phyloP scores from a whole-genome alignment of 768 basidiomycete species.

The Calocera viscosa region DNA sequence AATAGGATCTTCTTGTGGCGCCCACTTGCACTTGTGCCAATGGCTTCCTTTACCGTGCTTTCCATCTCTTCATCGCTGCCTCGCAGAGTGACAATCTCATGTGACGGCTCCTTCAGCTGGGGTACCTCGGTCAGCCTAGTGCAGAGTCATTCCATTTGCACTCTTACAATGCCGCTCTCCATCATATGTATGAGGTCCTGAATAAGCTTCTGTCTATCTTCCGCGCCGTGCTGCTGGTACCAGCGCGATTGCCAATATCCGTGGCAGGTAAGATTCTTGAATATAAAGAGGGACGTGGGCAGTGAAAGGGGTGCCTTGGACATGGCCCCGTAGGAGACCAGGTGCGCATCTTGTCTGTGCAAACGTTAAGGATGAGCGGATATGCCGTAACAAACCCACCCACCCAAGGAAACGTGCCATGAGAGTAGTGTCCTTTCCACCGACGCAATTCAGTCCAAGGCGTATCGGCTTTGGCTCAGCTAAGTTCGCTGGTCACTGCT shows the following conservation, averaged over 20 bases:
- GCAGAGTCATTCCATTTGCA: neutral
- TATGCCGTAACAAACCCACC: slow-evolving; percentile 14
- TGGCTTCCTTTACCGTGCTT: slow-evolving; percentile 25
- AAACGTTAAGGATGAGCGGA: neutral
- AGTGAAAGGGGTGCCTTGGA: slow-evolving; percentile 66
- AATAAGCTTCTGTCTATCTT: slow-evolving; percentile 44
- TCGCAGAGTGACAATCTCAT: slow-evolving; percentile 53
- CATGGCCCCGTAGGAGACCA: slow-evolving; percentile 87
- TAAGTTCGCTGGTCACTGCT: neutral
- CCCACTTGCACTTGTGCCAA: slow-evolving; percentile 30
- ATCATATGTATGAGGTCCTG: slow-evolving; percentile 42
- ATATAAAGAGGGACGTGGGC: slow-evolving; percentile 70
- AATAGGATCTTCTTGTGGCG: slow-evolving; percentile 40
- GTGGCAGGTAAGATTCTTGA: slow-evolving; percentile 62
- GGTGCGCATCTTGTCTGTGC: slow-evolving; percentile 41
- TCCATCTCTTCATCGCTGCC: slow-evolving; percentile 32
- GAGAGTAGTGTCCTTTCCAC: slow-evolving; percentile 52
- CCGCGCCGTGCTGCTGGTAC: slow-evolving; percentile 40
- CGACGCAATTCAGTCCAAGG: slow-evolving; percentile 45
- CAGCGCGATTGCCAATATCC: slow-evolving; percentile 73
- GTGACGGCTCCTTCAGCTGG: slow-evolving; percentile 54
- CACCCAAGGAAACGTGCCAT: slow-evolving; percentile 57
- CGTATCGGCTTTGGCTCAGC: slow-evolving; percentile 30
- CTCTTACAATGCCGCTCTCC: slow-evolving; percentile 39
- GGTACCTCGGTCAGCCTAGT: neutral